phyloP scores from a whole-genome alignment of 2,329 filamentous ascomycete species.

The Botryotinia convoluta region DNA sequence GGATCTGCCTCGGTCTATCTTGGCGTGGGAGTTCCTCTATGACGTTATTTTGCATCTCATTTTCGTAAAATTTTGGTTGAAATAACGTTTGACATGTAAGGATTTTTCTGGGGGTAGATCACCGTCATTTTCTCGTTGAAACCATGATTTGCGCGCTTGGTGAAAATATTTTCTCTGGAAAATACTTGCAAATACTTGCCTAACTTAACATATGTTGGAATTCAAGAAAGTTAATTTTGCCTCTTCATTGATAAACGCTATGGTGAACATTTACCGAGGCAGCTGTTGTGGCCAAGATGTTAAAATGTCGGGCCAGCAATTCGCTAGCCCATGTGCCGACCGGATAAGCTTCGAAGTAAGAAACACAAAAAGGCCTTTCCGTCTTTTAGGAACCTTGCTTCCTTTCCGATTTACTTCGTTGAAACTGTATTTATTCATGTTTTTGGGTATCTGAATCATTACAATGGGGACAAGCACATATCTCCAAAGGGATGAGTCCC shows the following conservation, averaged over 20 bases:
- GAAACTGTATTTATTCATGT: not conserved
- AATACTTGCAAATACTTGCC: not conserved
- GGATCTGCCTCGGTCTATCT: constrained; percentile 20
- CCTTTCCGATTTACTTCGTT: not conserved
- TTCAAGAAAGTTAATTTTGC: not conserved
- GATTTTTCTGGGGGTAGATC: not conserved
- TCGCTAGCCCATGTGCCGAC: not conserved
- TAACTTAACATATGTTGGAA: constrained; percentile 6
- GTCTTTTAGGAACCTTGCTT: not conserved
- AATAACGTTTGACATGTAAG: constrained; percentile 3
- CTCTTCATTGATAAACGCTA: not conserved
- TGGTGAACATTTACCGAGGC: not conserved
- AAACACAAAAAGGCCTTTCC: not conserved
- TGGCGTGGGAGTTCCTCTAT: not conserved
- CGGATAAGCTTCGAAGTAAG: not conserved
- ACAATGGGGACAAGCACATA: not conserved
- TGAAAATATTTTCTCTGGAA: not conserved
- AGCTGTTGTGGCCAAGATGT: not conserved
- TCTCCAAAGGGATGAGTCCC: not conserved
- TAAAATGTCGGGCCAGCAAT: not conserved
- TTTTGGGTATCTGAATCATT: not conserved
- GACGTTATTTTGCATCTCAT: constrained; percentile 17
- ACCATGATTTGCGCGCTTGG: constrained; percentile 1
- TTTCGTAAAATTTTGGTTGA: not conserved
- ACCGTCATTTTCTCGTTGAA: not conserved